phyloP scores from a whole-genome alignment of 768 basidiomycete species.

The Tylopilus cervinicoccineus region DNA sequence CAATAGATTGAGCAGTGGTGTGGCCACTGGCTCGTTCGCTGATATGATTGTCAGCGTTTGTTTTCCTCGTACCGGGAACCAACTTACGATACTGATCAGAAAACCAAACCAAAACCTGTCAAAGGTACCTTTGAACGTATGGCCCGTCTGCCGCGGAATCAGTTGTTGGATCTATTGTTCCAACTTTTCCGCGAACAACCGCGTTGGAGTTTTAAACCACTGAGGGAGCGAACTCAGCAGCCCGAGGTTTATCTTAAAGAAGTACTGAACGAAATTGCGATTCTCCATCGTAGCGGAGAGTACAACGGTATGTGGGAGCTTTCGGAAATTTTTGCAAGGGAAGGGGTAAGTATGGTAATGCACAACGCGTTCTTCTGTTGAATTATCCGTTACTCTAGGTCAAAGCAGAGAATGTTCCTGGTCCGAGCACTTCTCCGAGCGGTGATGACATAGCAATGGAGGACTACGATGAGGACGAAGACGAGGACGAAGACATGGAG shows the following conservation, averaged over 20 bases:
- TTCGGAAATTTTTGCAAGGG: conserved; percentile 66
- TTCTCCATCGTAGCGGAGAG: conserved; percentile 76
- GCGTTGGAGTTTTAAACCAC: conserved; percentile 76
- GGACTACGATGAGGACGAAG: conserved; percentile 44
- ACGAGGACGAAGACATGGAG: conserved; percentile 65
- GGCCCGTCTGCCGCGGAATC: conserved; percentile 88
- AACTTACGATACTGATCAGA: conserved; percentile 31
- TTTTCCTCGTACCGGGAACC: background rate
- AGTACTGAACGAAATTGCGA: conserved; percentile 71
- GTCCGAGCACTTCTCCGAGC: conserved; percentile 28
- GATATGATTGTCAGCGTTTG: conserved; percentile 57
- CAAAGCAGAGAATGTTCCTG: conserved; percentile 45
- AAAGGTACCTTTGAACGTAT: conserved; percentile 82
- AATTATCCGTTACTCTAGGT: conserved; percentile 28
- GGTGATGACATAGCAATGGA: conserved; percentile 32
- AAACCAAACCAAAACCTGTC: conserved; percentile 60
- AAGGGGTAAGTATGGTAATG: conserved; percentile 41
- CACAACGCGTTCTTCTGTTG: background rate
- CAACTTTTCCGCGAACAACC: conserved; percentile 68
- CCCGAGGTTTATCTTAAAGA: conserved; percentile 87
- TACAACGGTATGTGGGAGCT: conserved; percentile 79
- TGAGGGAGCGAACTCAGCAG: conserved; percentile 80
- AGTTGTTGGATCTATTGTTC: conserved; percentile 83
- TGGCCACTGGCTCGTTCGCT: conserved; percentile 56
- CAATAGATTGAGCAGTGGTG: conserved; percentile 76